Conservation (phyloP, 495 filamentous ascomycete genomes). For the Neurospora sublineolata region DNA sequence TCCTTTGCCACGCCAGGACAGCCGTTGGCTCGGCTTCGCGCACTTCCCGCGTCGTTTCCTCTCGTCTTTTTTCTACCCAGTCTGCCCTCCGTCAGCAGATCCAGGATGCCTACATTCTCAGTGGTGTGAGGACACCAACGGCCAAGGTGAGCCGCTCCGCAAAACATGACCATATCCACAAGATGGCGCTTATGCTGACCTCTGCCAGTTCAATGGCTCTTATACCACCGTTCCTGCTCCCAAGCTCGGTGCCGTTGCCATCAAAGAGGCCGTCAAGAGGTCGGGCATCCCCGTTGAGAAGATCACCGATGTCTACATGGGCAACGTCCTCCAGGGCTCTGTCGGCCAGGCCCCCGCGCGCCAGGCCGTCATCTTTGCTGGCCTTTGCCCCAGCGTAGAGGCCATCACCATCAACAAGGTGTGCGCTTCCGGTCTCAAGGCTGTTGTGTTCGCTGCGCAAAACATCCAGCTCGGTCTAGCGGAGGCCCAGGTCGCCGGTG, state of each 20-base stretch:
- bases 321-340: constrained; percentile 79
- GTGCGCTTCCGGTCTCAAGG: constrained; percentile 88
- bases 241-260: constrained; percentile 73
- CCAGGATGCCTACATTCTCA: constrained; percentile 83
- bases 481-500: constrained; percentile 80
- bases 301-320: constrained; percentile 90
- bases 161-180: neutral
- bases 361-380: constrained; percentile 82
- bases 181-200: constrained; percentile 5
- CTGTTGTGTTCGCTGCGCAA: constrained; percentile 79
- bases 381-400: constrained; percentile 65
- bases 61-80: constrained; percentile 57
- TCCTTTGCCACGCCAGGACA: neutral
- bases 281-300: constrained; percentile 64
- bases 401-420: constrained; percentile 94
- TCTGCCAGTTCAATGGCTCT: constrained; percentile 75
- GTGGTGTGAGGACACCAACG: constrained; percentile 76
- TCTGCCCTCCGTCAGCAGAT: constrained; percentile 52
- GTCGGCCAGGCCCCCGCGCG: constrained; percentile 86
- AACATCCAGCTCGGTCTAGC: constrained; percentile 85
- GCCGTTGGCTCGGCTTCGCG: neutral
- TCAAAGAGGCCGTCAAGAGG: constrained; percentile 77
- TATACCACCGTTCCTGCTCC: constrained; percentile 74
- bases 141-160: constrained; percentile 50
- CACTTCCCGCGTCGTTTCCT: constrained; percentile 16